Percentiles rank a stretch among this genome's conserved stretches.
Evolutionary conservation across 2,329 filamentous ascomycete genomes (phyloP).

Genomic region (Cercospora sp.): DNA sequence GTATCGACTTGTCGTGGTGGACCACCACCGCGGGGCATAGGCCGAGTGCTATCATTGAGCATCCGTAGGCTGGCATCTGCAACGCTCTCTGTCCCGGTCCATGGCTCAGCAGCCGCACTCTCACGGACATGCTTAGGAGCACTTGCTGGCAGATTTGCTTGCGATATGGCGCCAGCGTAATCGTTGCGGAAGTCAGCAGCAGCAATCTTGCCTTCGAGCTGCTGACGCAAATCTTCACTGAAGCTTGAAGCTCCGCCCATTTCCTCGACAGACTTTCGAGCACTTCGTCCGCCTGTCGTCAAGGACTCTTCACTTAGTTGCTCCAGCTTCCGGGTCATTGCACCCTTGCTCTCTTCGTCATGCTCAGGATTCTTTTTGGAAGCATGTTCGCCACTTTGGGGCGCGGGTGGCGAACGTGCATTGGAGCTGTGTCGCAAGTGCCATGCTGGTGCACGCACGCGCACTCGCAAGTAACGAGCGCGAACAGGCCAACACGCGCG

Average conservation of each 20-base stretch:
- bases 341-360: slow-evolving; percentile 48
- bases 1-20: slow-evolving; percentile 50
- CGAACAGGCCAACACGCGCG: slow-evolving; percentile 35
- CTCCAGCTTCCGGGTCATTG: slow-evolving; percentile 59
- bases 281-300: slow-evolving; percentile 56
- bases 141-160: slow-evolving; percentile 43
- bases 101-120: slow-evolving; percentile 67
- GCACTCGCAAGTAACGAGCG: slow-evolving; percentile 45
- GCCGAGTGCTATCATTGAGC: slow-evolving; percentile 64
- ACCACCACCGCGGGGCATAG: slow-evolving; percentile 42
- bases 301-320: slow-evolving; percentile 63
- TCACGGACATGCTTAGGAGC: slow-evolving; percentile 70
- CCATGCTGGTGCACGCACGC: slow-evolving; percentile 26
- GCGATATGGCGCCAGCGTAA: slow-evolving; percentile 41
- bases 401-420: slow-evolving; percentile 23
- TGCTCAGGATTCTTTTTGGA: background rate
- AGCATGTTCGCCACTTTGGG: slow-evolving; percentile 20
- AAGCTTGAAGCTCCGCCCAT: slow-evolving; percentile 52
- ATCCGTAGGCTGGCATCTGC: slow-evolving; percentile 81
- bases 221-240: slow-evolving; percentile 59
- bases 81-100: slow-evolving; percentile 74
- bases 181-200: slow-evolving; percentile 57
- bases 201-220: slow-evolving; percentile 61
- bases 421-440: slow-evolving; percentile 20
- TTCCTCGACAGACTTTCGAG: slow-evolving; percentile 59